Evolutionary conservation across 139 green algal species (phyloP).

Genomic region (Haematococcus lacustris): DNA sequence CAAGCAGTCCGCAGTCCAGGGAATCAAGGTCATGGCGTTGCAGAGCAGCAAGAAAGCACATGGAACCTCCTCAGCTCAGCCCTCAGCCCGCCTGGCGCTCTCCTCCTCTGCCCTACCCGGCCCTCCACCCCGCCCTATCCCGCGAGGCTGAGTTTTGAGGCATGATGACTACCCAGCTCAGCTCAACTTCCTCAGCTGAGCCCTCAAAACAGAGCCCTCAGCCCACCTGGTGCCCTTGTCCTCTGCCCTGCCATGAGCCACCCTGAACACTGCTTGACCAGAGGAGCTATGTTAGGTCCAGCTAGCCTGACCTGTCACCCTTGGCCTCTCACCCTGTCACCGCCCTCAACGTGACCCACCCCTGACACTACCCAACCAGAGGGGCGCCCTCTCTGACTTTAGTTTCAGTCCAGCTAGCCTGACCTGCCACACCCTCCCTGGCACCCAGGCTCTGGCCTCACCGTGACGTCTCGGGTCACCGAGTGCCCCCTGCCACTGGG

Average conservation of each 20-base stretch:
- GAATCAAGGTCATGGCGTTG: not conserved
- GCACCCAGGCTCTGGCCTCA: conserved; percentile 19
- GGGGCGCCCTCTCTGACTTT: too few species aligned
- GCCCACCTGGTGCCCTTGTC: too few species aligned
- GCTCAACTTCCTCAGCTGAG: too few species aligned
- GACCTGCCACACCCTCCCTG: not conserved
- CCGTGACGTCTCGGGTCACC: conserved; percentile 69
- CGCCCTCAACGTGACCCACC: not conserved
- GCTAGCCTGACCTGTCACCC: not conserved
- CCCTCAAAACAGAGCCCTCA: too few species aligned
- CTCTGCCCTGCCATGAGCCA: too few species aligned
- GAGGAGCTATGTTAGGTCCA: not conserved
- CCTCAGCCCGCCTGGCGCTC: not conserved
- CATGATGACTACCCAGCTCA: too few species aligned
- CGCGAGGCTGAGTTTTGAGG: too few species aligned
- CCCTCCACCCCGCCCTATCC: not conserved
- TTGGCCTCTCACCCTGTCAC: not conserved
- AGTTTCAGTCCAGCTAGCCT: too few species aligned
- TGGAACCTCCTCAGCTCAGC: not conserved
- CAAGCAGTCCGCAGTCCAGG: not conserved
- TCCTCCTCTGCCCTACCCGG: not conserved
- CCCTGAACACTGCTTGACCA: too few species aligned
- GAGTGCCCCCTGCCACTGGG: conserved; percentile 53
- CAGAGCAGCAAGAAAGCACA: not conserved
- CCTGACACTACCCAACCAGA: not conserved